Conservation (phyloP, 2,329 filamentous ascomycete species). For the Cryoendolithus antarcticus region DNA sequence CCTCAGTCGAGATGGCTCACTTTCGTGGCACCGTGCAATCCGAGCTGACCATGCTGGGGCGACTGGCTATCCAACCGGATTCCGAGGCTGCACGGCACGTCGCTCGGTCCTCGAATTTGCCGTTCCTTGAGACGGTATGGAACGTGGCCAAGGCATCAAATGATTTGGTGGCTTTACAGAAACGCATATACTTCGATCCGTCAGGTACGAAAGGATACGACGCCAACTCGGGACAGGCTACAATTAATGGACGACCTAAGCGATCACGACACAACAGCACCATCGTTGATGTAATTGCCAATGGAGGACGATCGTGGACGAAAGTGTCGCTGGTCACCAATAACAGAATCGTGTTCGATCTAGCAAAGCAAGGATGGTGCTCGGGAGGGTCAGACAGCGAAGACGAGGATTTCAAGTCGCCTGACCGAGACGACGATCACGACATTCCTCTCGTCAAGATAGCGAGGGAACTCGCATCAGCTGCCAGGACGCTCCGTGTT, state of each 20-base stretch:
- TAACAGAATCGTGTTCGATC: constrained; percentile 51
- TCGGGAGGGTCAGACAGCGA: constrained; percentile 35
- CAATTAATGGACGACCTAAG: constrained; percentile 13
- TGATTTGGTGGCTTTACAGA: constrained; percentile 45
- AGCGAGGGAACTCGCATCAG: constrained; percentile 45
- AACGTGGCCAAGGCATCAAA: constrained; percentile 45
- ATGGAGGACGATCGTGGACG: constrained; percentile 53
- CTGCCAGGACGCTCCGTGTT: constrained; percentile 44
- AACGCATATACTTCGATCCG: constrained; percentile 37
- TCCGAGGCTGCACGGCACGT: constrained; percentile 34
- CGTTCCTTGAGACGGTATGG: constrained; percentile 55
- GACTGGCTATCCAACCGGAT: constrained; percentile 15
- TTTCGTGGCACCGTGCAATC: constrained; percentile 24
- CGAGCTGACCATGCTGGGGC: constrained; percentile 21
- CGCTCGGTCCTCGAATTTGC: constrained; percentile 52
- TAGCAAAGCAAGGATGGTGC: constrained; percentile 57
- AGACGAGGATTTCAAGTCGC: constrained; percentile 19
- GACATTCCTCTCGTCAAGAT: constrained; percentile 48
- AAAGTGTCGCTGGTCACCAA: constrained; percentile 56
- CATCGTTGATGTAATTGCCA: constrained; percentile 52
- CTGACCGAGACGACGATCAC: constrained; percentile 36
- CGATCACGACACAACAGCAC: constrained; percentile 10
- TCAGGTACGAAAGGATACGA: neutral
- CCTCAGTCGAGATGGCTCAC: constrained; percentile 22
- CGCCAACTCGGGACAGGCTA: constrained; percentile 3